A percentile compares a stretch with the other conserved stretches of the same genome.
phyloP scores from a whole-genome alignment of 441 rosid genomes.

The Jatropha multifida region DNA sequence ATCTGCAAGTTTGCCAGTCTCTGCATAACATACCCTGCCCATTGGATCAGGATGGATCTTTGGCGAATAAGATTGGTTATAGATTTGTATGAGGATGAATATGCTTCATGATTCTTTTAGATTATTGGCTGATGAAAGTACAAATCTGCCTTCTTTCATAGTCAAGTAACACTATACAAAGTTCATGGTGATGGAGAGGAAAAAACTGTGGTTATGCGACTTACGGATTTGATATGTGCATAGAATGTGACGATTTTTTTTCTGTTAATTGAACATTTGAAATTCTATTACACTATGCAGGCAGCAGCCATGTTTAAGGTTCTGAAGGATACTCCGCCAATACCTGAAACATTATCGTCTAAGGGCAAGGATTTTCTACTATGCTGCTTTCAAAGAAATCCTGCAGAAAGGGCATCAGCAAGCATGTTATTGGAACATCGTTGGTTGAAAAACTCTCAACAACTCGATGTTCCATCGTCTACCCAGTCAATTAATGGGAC shows the following conservation, averaged over 20 bases:
- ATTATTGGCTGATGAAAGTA: not conserved
- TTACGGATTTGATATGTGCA: not conserved
- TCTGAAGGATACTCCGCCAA: conserved; percentile 70
- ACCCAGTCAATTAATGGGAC: conserved; percentile 37
- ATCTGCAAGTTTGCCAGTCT: not conserved
- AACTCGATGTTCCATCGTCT: conserved; percentile 40
- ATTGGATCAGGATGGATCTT: not conserved
- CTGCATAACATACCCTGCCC: not conserved
- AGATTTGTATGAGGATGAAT: conserved; percentile 5
- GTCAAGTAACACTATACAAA: not conserved
- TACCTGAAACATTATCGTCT: conserved; percentile 72
- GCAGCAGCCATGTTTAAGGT: conserved; percentile 98
- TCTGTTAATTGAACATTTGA: conserved; percentile 6
- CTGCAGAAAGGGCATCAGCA: conserved; percentile 85
- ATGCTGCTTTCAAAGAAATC: conserved; percentile 79
- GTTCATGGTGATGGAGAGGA: not conserved
- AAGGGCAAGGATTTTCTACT: conserved; percentile 84
- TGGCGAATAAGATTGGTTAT: not conserved
- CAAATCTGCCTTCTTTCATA: not conserved
- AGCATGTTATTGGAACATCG: conserved; percentile 69
- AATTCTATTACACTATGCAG: conserved; percentile 36
- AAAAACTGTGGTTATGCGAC: not conserved
- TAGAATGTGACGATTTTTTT: not conserved
- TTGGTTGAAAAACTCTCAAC: conserved; percentile 54
- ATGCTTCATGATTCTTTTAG: not conserved